phyloP scores from a whole-genome alignment of 2,329 filamentous ascomycete genomes.

The Exophiala viscosa region DNA sequence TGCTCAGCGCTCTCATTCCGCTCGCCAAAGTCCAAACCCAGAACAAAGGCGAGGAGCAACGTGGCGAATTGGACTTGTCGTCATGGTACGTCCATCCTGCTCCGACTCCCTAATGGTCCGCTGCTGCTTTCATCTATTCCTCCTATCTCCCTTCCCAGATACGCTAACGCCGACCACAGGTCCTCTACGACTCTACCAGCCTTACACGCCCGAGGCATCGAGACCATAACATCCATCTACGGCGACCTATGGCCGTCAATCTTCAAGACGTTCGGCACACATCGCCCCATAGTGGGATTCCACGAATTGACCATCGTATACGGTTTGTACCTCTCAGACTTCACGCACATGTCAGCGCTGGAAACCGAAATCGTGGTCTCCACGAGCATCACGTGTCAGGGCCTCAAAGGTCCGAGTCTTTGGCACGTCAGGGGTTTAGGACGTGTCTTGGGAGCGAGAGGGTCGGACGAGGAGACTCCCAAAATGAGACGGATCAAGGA shows the following conservation, averaged over 20 bases:
- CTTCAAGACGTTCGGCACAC: conserved; percentile 32
- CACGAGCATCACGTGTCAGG: conserved; percentile 45
- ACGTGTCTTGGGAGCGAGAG: conserved; percentile 32
- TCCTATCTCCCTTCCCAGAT: no score
- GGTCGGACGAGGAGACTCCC: conserved; percentile 16
- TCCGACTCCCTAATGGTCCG: not conserved
- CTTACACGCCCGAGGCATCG: conserved; percentile 31
- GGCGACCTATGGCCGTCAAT: conserved; percentile 31
- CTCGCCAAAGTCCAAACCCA: conserved; percentile 30
- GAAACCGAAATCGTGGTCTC: conserved; percentile 46
- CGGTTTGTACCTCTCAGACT: conserved; percentile 48
- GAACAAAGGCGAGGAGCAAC: conserved; percentile 16
- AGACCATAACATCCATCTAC: conserved; percentile 33
- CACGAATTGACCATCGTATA: conserved; percentile 75
- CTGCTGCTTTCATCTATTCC: no score
- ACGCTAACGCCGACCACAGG: conserved; percentile 8
- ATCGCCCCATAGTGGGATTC: conserved; percentile 55
- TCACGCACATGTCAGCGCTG: conserved; percentile 38
- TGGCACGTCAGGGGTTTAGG: conserved; percentile 47
- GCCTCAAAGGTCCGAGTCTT: conserved; percentile 39
- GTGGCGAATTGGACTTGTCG: conserved; percentile 15
- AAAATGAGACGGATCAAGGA: conserved; percentile 22
- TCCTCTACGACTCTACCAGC: conserved; percentile 25
- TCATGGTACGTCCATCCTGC: conserved; percentile 8
- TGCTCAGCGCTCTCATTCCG: conserved; percentile 31